Base-by-base conservation (phyloP, 1,139 yeast genomes). In the Blastobotrys ciferrii region DNA sequence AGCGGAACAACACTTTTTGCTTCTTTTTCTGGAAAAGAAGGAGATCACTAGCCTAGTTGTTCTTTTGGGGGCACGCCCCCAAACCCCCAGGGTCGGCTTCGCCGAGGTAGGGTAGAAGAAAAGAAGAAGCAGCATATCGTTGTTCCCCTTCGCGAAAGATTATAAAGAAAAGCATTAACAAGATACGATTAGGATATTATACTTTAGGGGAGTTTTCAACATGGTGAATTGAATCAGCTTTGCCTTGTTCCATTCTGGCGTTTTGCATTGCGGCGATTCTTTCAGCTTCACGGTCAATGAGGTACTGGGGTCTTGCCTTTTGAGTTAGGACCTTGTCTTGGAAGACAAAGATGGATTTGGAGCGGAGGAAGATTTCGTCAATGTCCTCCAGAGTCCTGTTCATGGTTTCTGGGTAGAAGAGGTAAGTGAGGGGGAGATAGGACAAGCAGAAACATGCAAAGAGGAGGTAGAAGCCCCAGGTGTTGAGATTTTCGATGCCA, bases 401-500 rank as follows among this genome's bases (percentile, higher is more conserved):
- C 19, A 66, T 59, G 14, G 75, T 72, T 56, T 71, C 76, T 3
- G 76, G 76, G 52, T 63, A 65, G 57, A 75, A 76, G 62, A 78
- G 69, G 63, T 63, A 75, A 32, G 73, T 65, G 15, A 67, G 40
- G 15, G 60, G 60, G 6, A 52, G 48, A 42, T 71, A 68, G 51
- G 57, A 57, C 61, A 67, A 72, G 5, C 58, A 60, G 48, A 73
- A 63, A 37, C 62, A 61, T 43, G 58, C 60, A 47, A 73, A 69
- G 58, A 59, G 46, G 73, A 69, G 28, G 9, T 23, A 23, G 9
- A 23, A 23, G 9, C 28, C 28, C 28, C 28, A 23, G 28, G 9
- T 23, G 28, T 23, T 23, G 28, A 23, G 28, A 9, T 23, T 23
- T 9, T 23, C 9, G 28, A 23, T 9, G 50, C 71, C 74, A n/a